A percentile compares a stretch with the other conserved stretches of the same genome.
These are phyloP conservation scores for Trametes punicea DNA, from an alignment of 768 basidiomycete species.

Conservation along the genomic window DNA sequence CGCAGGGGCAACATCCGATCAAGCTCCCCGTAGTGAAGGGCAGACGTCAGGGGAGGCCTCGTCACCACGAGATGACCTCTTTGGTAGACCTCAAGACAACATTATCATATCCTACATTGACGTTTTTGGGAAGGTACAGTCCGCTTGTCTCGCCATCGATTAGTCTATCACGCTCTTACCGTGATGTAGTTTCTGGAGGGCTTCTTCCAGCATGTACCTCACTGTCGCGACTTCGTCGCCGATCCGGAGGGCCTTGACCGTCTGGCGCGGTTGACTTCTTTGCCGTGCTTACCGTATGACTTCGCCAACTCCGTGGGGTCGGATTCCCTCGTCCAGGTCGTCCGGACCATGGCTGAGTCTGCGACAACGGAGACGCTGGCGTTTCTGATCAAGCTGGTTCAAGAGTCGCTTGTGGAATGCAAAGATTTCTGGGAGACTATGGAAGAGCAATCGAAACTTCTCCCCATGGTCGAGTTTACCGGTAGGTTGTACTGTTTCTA, in stretches of 20 bases:
- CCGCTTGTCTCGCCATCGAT: too few relatives aligned
- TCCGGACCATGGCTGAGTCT: slow-evolving; percentile 86
- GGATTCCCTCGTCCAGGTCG: slow-evolving; percentile 83
- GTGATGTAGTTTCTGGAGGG: slow-evolving; percentile 80
- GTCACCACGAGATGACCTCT: slow-evolving; percentile 33
- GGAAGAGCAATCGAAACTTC: slow-evolving; percentile 55
- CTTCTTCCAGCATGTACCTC: slow-evolving; percentile 85
- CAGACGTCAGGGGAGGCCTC: slow-evolving; percentile 21
- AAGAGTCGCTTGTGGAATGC: slow-evolving; percentile 65
- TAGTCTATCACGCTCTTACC: not conserved
- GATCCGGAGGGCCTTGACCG: slow-evolving; percentile 68
- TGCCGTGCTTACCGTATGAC: slow-evolving; percentile 87
- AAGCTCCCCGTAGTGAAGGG: not conserved
- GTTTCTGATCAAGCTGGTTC: slow-evolving; percentile 68
- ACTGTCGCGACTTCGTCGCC: slow-evolving; percentile 86
- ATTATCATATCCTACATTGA: slow-evolving; percentile 75
- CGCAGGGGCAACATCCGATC: slow-evolving; percentile 18
- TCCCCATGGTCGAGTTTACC: slow-evolving; percentile 60
- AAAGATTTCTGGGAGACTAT: slow-evolving; percentile 64
- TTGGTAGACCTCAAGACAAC: slow-evolving; percentile 65
- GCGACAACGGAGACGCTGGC: slow-evolving; percentile 73
- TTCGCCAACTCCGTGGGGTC: slow-evolving; percentile 83
- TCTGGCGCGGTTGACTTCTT: slow-evolving; percentile 71
- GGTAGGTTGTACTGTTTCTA: slow-evolving; percentile 20
- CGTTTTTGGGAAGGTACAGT: slow-evolving; percentile 72